Conservation (phyloP, 2,329 filamentous ascomycete genomes). For the Penicillium sp. region DNA sequence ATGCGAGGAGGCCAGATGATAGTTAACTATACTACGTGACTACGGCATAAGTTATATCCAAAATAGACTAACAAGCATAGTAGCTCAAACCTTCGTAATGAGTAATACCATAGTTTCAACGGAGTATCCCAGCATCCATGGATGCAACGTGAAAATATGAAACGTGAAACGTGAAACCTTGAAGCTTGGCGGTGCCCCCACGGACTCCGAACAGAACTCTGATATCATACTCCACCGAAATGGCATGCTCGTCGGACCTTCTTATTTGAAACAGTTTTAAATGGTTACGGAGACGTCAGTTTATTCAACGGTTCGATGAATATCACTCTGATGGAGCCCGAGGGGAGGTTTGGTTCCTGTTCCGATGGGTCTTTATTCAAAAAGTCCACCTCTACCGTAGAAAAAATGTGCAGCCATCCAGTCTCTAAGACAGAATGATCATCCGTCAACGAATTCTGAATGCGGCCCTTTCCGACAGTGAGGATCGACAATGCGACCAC, state of each 20-base stretch:
- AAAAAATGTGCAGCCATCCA: too few relatives aligned
- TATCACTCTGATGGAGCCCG: neutral
- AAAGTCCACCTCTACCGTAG: too few relatives aligned
- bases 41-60: too few relatives aligned
- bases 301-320: neutral
- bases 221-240: neutral
- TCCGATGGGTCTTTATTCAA: neutral
- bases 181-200: neutral
- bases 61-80: neutral
- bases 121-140: neutral
- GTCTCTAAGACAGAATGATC: neutral
- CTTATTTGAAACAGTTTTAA: neutral
- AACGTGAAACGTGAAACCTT: too few relatives aligned
- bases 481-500: neutral
- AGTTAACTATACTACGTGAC: too few relatives aligned
- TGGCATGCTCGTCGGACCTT: neutral
- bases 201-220: neutral
- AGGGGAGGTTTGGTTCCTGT: neutral
- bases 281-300: neutral
- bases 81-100: neutral
- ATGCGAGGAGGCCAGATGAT: too few relatives aligned
- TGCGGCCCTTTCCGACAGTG: neutral
- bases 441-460: neutral
- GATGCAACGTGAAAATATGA: neutral
- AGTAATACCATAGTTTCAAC: neutral